Percentiles rank a stretch among this genome's conserved stretches.
Evolutionary conservation across 169 alveolate species (phyloP).

Genomic region (Cryptosporidium andersoni): DNA sequence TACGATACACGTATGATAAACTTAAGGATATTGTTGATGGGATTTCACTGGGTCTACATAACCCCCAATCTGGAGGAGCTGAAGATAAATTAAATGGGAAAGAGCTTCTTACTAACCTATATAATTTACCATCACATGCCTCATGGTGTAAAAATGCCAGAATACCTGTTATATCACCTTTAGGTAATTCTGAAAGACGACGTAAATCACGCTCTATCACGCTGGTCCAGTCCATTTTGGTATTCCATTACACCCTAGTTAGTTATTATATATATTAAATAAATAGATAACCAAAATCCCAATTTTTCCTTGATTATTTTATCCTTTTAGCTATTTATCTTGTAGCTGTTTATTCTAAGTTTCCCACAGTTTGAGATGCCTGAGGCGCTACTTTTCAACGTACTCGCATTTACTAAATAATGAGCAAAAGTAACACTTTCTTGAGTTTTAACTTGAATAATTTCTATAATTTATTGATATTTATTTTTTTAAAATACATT

Average conservation of each 20-base stretch:
- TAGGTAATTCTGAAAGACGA: constrained; percentile 65
- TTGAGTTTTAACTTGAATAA: too few species aligned
- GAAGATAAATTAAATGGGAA: constrained; percentile 66
- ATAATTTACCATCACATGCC: constrained; percentile 68
- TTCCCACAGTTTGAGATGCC: too few species aligned
- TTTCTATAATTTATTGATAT: too few species aligned
- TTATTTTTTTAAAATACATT: too few species aligned
- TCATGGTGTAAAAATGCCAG: constrained; percentile 63
- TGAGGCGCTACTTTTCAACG: too few species aligned
- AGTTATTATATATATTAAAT: too few species aligned
- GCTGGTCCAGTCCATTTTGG: constrained; percentile 62
- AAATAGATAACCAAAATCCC: background rate
- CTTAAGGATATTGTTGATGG: constrained; percentile 66
- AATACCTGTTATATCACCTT: constrained; percentile 58
- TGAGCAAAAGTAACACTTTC: too few species aligned
- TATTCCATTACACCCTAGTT: background rate
- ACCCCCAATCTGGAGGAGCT: constrained; percentile 70
- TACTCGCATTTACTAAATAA: too few species aligned
- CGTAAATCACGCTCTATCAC: constrained; percentile 70
- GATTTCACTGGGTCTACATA: constrained; percentile 54
- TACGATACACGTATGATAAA: constrained; percentile 58
- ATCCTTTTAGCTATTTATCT: too few species aligned
- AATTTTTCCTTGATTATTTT: background rate
- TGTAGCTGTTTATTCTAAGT: too few species aligned
- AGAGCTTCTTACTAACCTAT: constrained; percentile 66